Evolutionary conservation across 2,329 filamentous ascomycete genomes (phyloP).

Genomic region (Colletotrichum orchidophilum): DNA sequence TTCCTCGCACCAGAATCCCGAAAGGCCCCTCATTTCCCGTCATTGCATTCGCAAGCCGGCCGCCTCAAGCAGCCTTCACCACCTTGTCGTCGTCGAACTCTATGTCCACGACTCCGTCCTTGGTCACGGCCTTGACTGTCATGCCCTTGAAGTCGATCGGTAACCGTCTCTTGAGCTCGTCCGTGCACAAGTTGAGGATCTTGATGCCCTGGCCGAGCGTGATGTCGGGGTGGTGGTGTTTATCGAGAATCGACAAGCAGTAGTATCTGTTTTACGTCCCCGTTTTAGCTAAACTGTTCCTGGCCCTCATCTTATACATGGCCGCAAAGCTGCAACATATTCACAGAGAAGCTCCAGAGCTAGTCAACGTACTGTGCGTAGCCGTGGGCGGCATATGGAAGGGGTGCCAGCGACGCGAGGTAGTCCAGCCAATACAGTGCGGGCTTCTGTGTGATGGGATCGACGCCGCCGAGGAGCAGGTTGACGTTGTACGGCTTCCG

Average conservation of each 20-base stretch:
- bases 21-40: constrained; percentile 14
- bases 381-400: constrained; percentile 96
- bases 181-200: constrained; percentile 92
- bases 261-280: constrained; percentile 76
- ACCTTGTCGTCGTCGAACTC: constrained; percentile 85
- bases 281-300: constrained; percentile 36
- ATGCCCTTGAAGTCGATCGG: constrained; percentile 99
- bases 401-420: constrained; percentile 84
- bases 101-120: constrained; percentile 88
- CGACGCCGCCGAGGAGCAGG: constrained; percentile 91
- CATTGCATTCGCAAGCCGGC: constrained; percentile 20
- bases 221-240: constrained; percentile 98
- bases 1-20: constrained; percentile 12
- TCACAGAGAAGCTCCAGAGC: constrained; percentile 28
- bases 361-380: constrained; percentile 83
- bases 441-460: constrained; percentile 90
- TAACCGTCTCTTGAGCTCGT: constrained; percentile 95
- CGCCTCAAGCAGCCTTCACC: constrained; percentile 66
- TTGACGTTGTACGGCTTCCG: constrained; percentile 97
- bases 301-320: not conserved
- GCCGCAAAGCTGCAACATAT: constrained; percentile 23
- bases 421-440: constrained; percentile 98
- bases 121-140: constrained; percentile 92
- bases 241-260: constrained; percentile 96
- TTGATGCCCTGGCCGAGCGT: constrained; percentile 88